phyloP scores from a whole-genome alignment of 176 grass and related monocot species.

The Stipa capillata region DNA sequence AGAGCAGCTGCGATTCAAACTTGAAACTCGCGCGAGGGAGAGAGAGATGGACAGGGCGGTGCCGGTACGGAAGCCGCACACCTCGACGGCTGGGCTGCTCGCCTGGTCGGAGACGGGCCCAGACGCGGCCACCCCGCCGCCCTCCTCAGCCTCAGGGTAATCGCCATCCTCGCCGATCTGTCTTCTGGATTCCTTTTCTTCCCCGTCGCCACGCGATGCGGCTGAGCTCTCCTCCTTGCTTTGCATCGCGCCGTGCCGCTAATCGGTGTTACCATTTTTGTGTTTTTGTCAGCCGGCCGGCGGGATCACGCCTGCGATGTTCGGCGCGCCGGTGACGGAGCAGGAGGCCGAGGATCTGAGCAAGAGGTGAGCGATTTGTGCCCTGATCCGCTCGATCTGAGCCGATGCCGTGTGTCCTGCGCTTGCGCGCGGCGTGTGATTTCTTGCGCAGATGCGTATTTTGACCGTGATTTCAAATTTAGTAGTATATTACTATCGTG shows the following conservation, averaged over 20 bases:
- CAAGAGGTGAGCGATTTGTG: slow-evolving; percentile 45
- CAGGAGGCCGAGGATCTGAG: slow-evolving; percentile 63
- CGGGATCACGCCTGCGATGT: slow-evolving; percentile 68
- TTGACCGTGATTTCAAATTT: too few species aligned
- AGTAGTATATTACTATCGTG: too few species aligned
- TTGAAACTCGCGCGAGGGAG: not conserved
- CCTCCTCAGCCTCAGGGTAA: not conserved
- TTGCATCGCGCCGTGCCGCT: not conserved
- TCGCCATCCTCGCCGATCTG: not conserved
- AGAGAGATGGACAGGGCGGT: not conserved
- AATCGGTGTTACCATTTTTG: not conserved
- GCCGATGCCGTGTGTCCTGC: not conserved
- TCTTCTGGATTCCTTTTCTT: not conserved
- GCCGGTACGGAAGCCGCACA: not conserved
- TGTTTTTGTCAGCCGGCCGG: slow-evolving; percentile 32
- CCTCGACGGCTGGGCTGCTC: not conserved
- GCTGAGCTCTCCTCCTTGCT: not conserved
- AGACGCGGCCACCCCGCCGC: not conserved
- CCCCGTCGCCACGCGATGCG: not conserved
- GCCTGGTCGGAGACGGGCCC: not conserved
- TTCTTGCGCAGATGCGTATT: too few species aligned
- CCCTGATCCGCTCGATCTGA: not conserved
- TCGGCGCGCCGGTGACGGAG: slow-evolving; percentile 61
- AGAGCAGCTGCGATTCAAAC: not conserved
- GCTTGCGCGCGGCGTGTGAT: not conserved